phyloP scores from a whole-genome alignment of 2,329 filamentous ascomycete species.

The Hymenoscyphus infarciens region DNA sequence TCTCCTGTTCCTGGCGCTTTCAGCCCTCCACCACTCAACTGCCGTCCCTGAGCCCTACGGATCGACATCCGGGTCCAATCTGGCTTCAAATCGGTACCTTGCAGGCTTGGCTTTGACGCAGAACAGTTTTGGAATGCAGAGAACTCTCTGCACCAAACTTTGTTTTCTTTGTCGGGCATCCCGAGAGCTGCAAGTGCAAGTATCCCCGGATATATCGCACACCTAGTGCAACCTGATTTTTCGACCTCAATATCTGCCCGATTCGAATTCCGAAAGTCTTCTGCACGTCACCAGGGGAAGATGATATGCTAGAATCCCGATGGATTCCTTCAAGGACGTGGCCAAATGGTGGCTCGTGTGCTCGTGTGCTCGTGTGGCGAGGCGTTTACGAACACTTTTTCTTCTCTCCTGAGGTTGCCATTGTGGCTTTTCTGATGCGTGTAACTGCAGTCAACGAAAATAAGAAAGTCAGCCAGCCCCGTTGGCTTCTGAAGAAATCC shows the following conservation, averaged over 20 bases:
- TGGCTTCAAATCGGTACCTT: neutral
- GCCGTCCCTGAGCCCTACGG: slow-evolving; percentile 6
- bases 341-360: neutral
- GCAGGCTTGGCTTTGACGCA: slow-evolving; percentile 1
- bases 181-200: slow-evolving; percentile 5
- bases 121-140: slow-evolving; percentile 6
- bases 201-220: neutral
- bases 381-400: neutral
- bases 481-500: neutral
- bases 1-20: slow-evolving; percentile 7
- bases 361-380: neutral
- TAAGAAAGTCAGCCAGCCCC: neutral
- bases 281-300: slow-evolving; percentile 2
- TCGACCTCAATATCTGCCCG: neutral
- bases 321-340: neutral
- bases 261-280: neutral
- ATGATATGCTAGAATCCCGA: neutral
- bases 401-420: neutral
- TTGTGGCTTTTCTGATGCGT: neutral
- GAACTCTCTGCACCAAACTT: slow-evolving; percentile 6
- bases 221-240: neutral
- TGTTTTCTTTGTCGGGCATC: slow-evolving; percentile 5
- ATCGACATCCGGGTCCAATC: neutral
- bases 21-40: slow-evolving; percentile 5
- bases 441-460: neutral